phyloP scores from a whole-genome alignment of 495 filamentous ascomycete species.

The Haplographium delicatum region DNA sequence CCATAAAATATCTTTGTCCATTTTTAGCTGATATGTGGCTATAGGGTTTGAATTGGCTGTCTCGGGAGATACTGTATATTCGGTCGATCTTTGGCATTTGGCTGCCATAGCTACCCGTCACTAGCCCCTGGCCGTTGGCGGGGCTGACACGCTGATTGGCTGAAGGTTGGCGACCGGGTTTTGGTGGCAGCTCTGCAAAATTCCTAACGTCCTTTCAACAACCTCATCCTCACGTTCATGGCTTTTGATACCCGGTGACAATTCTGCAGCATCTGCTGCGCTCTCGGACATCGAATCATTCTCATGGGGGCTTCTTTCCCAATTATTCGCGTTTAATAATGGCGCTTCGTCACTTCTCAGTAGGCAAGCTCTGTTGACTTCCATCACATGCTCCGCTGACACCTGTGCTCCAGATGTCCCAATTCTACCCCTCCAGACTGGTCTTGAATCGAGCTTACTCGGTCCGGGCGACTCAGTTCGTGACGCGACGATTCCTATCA shows the following conservation, averaged over 20 bases:
- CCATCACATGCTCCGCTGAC: background rate
- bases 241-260: slow-evolving; percentile 24
- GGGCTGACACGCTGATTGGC: no score
- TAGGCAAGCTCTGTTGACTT: background rate
- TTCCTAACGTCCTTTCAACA: background rate
- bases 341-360: slow-evolving; percentile 13
- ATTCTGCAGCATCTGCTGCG: slow-evolving; percentile 29
- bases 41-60: no score
- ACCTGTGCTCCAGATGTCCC: background rate
- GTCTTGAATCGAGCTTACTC: background rate
- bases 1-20: slow-evolving; percentile 1
- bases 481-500: slow-evolving; percentile 1
- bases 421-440: no score
- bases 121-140: no score
- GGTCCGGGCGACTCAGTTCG: background rate
- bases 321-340: slow-evolving; percentile 12
- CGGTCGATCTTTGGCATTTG: no score
- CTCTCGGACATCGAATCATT: background rate
- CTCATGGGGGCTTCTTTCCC: background rate
- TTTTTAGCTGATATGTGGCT: no score
- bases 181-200: no score
- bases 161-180: no score
- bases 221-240: slow-evolving; percentile 8
- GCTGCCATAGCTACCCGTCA: no score
- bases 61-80: no score